phyloP scores from a whole-genome alignment of 805 yeast species.

The Lipomyces spencermartinsiae region DNA sequence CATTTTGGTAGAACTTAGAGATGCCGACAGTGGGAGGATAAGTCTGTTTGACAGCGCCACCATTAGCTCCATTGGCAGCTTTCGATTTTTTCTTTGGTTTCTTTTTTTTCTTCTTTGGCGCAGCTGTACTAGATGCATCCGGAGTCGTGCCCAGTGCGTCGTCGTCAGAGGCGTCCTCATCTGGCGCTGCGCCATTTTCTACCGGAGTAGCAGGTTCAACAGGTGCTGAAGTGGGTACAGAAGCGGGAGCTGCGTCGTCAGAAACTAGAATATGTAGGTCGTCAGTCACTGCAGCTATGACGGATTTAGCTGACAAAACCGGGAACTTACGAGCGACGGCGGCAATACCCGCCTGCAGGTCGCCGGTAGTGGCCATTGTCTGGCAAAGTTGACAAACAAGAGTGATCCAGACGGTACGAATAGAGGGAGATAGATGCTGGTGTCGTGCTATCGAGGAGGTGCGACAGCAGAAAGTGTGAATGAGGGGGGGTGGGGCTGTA shows the following conservation, averaged over 20 bases:
- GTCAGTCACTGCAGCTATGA: neutral
- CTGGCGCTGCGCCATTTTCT: neutral
- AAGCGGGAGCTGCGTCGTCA: neutral
- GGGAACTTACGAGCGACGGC: neutral
- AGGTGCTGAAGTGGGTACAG: neutral
- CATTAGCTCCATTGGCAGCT: conserved; percentile 11
- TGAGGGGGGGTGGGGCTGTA: neutral
- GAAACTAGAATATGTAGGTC: neutral
- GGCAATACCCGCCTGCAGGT: neutral
- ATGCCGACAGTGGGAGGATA: conserved; percentile 65
- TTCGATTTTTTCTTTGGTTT: conserved; percentile 53
- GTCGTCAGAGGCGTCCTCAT: conserved; percentile 43
- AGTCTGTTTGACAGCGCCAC: conserved; percentile 52
- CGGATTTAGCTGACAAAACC: neutral
- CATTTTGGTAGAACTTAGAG: conserved; percentile 70
- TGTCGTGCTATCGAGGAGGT: neutral
- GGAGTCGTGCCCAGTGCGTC: conserved; percentile 41
- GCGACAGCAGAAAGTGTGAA: neutral
- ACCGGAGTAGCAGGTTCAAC: neutral
- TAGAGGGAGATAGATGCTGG: neutral
- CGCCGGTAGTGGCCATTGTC: neutral
- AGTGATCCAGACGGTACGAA: neutral
- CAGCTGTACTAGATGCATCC: conserved; percentile 45
- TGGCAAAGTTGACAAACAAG: neutral
- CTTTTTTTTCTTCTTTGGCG: conserved; percentile 61